Percentiles rank a stretch among this genome's conserved stretches.
Conservation (phyloP, 306 rosid species). For the Hippophae gyantsensis region DNA sequence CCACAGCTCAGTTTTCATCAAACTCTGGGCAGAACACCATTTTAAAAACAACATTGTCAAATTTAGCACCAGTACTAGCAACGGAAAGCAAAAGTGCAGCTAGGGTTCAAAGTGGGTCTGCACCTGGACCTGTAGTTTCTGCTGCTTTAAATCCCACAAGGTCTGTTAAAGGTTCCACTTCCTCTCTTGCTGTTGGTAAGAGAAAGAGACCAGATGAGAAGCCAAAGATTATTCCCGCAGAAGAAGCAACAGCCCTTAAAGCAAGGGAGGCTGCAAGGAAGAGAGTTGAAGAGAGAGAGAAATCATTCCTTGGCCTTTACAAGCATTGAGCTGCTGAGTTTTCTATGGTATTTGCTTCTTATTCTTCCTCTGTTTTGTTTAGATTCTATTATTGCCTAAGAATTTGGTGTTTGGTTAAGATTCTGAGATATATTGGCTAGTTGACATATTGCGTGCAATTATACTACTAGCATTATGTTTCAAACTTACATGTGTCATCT, state of each 20-base stretch:
- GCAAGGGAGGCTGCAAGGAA: conserved; percentile 97
- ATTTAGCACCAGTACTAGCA: conserved; percentile 30
- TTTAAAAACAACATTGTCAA: conserved; percentile 32
- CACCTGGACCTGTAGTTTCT: conserved; percentile 60
- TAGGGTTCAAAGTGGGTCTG: conserved; percentile 32
- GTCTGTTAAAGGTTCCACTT: conserved; percentile 59
- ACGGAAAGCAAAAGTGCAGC: conserved; percentile 26
- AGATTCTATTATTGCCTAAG: no score
- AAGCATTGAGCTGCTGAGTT: conserved; percentile 30
- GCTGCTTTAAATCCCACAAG: conserved; percentile 55
- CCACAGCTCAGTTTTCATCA: conserved; percentile 58
- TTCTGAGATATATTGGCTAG: no score
- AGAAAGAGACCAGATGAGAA: conserved; percentile 66
- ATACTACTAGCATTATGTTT: no score
- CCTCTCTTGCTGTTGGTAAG: conserved; percentile 73
- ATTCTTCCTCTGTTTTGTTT: no score
- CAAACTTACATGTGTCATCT: no score
- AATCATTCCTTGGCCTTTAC: conserved; percentile 83
- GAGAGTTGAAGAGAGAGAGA: conserved; percentile 86
- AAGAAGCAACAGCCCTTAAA: conserved; percentile 88
- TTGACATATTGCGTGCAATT: no score
- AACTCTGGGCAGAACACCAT: conserved; percentile 29
- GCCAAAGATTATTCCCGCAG: conserved; percentile 49
- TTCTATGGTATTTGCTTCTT: no score
- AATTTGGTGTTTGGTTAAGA: no score